A percentile compares a stretch with the other conserved stretches of the same genome.
These are phyloP conservation scores for Pyropia yezoensis DNA, from an alignment of 23 red algal genomes.

Conservation along the genomic window DNA sequence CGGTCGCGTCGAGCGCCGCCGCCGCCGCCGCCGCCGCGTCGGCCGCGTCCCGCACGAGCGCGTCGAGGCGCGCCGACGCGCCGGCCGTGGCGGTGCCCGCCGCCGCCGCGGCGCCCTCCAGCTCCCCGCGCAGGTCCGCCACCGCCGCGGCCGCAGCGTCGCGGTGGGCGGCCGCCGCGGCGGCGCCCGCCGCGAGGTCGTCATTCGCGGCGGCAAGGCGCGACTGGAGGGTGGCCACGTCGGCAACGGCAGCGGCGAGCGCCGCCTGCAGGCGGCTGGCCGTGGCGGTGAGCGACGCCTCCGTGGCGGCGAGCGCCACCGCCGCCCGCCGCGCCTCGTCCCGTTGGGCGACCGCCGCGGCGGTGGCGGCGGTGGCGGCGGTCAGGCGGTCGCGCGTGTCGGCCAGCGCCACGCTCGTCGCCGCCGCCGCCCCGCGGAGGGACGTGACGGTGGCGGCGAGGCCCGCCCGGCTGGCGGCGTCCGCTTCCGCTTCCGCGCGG, in stretches of 20 bases:
- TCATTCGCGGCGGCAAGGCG: conserved; percentile 14
- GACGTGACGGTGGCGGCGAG: conserved; percentile 33
- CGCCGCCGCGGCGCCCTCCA: too few species aligned
- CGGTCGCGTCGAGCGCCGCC: too few species aligned
- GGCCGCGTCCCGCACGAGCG: too few species aligned
- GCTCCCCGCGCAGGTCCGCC: too few species aligned
- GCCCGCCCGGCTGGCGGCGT: conserved; percentile 13
- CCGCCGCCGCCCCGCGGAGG: conserved; percentile 19
- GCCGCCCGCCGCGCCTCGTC: conserved; percentile 35
- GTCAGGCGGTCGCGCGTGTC: conserved; percentile 11
- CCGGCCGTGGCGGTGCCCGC: too few species aligned
- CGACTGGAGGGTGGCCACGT: conserved; percentile 29
- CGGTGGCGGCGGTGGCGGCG: conserved; percentile 14
- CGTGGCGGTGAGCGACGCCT: conserved; percentile 27
- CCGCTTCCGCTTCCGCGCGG: conserved; percentile 16
- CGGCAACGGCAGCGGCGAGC: conserved; percentile 8
- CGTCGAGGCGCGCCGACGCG: too few species aligned
- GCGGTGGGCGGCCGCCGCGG: too few species aligned
- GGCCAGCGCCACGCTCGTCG: conserved; percentile 2
- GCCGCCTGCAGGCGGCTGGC: conserved; percentile 31
- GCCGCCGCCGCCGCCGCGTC: too few species aligned
- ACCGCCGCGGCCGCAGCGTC: too few species aligned
- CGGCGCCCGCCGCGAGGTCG: background rate
- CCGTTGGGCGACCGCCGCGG: conserved; percentile 15
- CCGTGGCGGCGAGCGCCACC: conserved; percentile 33